A percentile compares a stretch with the other conserved stretches of the same genome.
Conservation (phyloP, 2,329 filamentous ascomycete genomes). For the Nigrograna mackinnonii region DNA sequence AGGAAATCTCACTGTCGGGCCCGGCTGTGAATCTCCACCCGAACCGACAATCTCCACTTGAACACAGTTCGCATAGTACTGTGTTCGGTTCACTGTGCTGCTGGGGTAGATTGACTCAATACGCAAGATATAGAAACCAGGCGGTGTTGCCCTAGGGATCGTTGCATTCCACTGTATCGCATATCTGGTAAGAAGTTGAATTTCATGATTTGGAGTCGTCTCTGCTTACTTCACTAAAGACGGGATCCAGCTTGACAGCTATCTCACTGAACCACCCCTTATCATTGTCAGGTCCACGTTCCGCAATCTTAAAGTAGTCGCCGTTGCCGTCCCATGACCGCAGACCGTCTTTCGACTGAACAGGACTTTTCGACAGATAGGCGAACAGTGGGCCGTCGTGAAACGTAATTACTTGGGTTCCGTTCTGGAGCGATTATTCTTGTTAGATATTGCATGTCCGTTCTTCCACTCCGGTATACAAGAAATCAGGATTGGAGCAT, state of each 20-base stretch:
- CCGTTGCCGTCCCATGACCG: constrained; percentile 7
- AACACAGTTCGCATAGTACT: constrained; percentile 12
- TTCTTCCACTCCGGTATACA: background rate
- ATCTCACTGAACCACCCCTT: constrained; percentile 3
- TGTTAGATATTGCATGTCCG: background rate
- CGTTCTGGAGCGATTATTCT: too few relatives aligned
- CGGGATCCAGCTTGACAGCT: background rate
- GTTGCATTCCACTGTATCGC: constrained; percentile 9
- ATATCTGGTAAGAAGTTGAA: background rate
- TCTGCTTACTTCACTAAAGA: constrained; percentile 1
- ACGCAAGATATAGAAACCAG: constrained; percentile 9
- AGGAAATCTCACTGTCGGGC: constrained; percentile 11
- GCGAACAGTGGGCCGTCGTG: constrained; percentile 11
- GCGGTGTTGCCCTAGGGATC: constrained; percentile 7
- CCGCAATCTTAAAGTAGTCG: constrained; percentile 11
- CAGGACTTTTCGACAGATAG: constrained; percentile 7
- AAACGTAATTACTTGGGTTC: background rate
- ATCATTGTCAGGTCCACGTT: constrained; percentile 5
- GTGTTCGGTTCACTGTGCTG: constrained; percentile 1
- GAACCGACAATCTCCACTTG: constrained; percentile 8
- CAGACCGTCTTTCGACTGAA: constrained; percentile 3
- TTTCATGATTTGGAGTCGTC: background rate
- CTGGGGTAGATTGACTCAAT: constrained; percentile 7
- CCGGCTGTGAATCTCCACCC: constrained; percentile 2
- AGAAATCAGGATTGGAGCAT: background rate